These are phyloP conservation scores for Gracilariopsis chorda DNA, from an alignment of 23 red algal species.

Conservation along the genomic window DNA sequence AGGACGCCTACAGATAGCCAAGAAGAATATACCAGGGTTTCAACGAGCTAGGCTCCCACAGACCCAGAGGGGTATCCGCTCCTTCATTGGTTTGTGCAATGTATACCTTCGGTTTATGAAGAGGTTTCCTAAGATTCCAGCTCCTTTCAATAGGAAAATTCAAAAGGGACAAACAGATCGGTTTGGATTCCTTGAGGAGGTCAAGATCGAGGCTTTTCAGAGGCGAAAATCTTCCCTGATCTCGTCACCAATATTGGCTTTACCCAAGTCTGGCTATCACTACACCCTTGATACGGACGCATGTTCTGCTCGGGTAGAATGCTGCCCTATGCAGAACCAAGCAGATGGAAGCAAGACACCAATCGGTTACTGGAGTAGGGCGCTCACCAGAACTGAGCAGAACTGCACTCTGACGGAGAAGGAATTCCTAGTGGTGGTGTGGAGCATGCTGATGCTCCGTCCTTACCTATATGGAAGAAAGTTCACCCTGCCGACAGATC, in stretches of 20 bases:
- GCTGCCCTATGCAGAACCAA: neutral
- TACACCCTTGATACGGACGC: constrained; percentile 16
- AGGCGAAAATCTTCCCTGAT: neutral
- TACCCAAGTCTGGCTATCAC: neutral
- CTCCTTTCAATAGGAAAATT: neutral
- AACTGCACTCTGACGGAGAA: neutral
- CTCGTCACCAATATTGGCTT: neutral
- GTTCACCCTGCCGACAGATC: constrained; percentile 19
- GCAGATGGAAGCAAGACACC: neutral
- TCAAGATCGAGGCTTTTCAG: neutral
- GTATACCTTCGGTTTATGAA: constrained; percentile 4
- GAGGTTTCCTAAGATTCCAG: neutral
- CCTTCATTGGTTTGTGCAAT: constrained; percentile 1
- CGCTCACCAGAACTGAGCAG: neutral
- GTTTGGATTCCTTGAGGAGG: neutral
- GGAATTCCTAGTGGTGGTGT: constrained; percentile 25
- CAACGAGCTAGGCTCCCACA: neutral
- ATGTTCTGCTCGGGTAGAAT: neutral
- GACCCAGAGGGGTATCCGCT: neutral
- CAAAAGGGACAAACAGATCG: neutral
- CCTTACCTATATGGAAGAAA: neutral
- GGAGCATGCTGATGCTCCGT: neutral
- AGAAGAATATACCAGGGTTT: neutral
- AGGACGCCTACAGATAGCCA: neutral
- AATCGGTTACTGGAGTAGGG: neutral